phyloP scores from a whole-genome alignment of 495 filamentous ascomycete genomes.

The Cercophora sp. region DNA sequence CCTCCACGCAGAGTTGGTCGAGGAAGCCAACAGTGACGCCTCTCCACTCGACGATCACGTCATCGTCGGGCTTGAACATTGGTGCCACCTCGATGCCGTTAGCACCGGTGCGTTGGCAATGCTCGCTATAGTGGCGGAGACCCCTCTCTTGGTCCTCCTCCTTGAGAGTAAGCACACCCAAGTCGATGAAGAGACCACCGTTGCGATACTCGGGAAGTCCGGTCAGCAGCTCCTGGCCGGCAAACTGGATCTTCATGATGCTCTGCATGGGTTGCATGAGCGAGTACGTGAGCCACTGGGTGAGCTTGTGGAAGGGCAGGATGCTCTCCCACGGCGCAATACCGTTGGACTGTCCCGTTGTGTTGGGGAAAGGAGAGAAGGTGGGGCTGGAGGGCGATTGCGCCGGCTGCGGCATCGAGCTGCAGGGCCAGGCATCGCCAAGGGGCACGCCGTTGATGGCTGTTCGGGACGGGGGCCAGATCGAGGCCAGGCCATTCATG shows the following conservation, averaged over 20 bases:
- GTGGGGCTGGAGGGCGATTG: conserved; percentile 44
- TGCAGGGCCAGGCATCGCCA: conserved; percentile 93
- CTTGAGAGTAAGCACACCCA: conserved; percentile 76
- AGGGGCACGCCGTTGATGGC: conserved; percentile 83
- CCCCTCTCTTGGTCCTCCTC: conserved; percentile 59
- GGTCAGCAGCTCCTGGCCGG: conserved; percentile 71
- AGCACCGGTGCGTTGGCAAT: conserved; percentile 70
- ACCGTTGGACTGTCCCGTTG: conserved; percentile 27
- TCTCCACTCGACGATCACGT: conserved; percentile 86
- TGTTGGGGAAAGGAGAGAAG: conserved; percentile 46
- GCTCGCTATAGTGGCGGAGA: conserved; percentile 64
- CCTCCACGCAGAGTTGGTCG: conserved; percentile 67
- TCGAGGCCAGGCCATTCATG: conserved; percentile 78
- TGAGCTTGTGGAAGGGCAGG: conserved; percentile 89
- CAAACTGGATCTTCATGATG: conserved; percentile 71
- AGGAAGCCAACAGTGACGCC: conserved; percentile 79
- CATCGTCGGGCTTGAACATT: conserved; percentile 71
- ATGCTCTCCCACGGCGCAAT: conserved; percentile 86
- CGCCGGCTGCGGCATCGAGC: conserved; percentile 68
- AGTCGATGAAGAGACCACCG: conserved; percentile 78
- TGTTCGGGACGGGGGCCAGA: conserved; percentile 89
- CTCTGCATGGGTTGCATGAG: conserved; percentile 83
- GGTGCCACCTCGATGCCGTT: conserved; percentile 68
- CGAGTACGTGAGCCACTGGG: conserved; percentile 87
- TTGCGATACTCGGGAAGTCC: conserved; percentile 87